Percentiles rank a stretch among this genome's conserved stretches.
These are phyloP conservation scores for Nectriaceae sp. DNA, from an alignment of 2,329 filamentous ascomycete species.

Conservation along the genomic window DNA sequence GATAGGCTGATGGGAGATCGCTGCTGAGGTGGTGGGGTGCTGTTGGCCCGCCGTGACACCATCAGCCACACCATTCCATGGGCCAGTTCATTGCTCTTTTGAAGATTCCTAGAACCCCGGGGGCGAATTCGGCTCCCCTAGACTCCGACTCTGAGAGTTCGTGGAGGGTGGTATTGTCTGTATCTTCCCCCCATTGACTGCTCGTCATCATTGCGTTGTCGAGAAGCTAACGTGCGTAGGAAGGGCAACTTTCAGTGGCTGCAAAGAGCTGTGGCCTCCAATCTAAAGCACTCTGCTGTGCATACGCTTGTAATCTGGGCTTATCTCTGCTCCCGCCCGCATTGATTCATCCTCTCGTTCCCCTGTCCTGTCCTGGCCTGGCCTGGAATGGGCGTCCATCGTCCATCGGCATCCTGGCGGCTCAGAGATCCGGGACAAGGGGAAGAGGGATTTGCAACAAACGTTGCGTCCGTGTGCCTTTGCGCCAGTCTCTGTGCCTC, in stretches of 20 bases:
- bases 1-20: not conserved
- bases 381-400: not conserved
- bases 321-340: not conserved
- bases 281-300: no score
- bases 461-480: no score
- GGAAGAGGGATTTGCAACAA: not conserved
- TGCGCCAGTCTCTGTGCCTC: not conserved
- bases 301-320: no score
- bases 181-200: no score
- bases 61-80: conserved; percentile 12
- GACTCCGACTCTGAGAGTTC: no score
- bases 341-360: not conserved
- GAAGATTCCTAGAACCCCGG: no score
- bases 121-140: conserved; percentile 19
- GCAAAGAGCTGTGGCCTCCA: no score
- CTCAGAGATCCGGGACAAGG: not conserved
- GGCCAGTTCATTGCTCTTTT: conserved; percentile 16
- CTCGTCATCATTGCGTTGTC: not conserved
- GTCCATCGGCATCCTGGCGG: no score
- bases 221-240: no score
- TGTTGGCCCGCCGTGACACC: conserved; percentile 25
- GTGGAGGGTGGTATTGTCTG: no score
- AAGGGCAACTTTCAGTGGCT: no score
- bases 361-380: not conserved
- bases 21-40: conserved; percentile 22